Percentiles rank a stretch among this genome's conserved stretches.
Conservation (phyloP, 2,329 filamentous ascomycete species). For the Fusarium oxysporum region DNA sequence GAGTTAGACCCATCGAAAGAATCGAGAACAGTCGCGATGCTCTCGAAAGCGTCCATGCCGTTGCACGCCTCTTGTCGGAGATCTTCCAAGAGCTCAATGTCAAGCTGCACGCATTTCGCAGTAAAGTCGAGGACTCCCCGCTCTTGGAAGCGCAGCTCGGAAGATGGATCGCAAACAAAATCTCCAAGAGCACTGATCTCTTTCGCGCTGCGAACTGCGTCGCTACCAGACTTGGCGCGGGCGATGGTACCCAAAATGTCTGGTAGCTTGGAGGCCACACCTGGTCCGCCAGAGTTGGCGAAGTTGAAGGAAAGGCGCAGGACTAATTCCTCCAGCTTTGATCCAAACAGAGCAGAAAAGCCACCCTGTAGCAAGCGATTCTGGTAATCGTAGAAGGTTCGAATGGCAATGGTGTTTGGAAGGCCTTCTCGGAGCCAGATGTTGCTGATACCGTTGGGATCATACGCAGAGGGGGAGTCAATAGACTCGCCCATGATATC, state of each 20-base stretch:
- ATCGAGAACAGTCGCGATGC: constrained; percentile 49
- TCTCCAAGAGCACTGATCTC: constrained; percentile 63
- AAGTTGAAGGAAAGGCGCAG: constrained; percentile 64
- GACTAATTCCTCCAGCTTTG: constrained; percentile 64
- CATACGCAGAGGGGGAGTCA: constrained; percentile 14
- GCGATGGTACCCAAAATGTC: constrained; percentile 44
- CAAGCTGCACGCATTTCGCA: constrained; percentile 59
- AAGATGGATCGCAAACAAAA: constrained; percentile 59
- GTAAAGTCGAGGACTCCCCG: constrained; percentile 64
- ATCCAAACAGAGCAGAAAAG: constrained; percentile 62
- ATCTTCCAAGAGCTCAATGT: constrained; percentile 65
- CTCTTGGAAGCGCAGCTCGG: constrained; percentile 62
- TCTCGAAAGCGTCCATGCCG: constrained; percentile 67
- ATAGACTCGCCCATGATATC: constrained; percentile 59
- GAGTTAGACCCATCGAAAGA: constrained; percentile 49
- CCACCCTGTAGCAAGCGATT: constrained; percentile 62
- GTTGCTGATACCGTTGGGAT: constrained; percentile 39
- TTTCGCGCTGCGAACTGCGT: constrained; percentile 59
- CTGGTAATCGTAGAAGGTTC: constrained; percentile 65
- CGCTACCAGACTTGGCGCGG: constrained; percentile 52
- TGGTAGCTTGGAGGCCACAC: constrained; percentile 53
- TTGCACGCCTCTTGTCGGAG: constrained; percentile 64
- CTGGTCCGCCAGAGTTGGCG: constrained; percentile 57
- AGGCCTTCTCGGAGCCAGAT: constrained; percentile 61
- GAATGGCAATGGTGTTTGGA: constrained; percentile 62